Conservation (phyloP, 176 grass and related monocot species). For the Chrysopogon serrulatus region DNA sequence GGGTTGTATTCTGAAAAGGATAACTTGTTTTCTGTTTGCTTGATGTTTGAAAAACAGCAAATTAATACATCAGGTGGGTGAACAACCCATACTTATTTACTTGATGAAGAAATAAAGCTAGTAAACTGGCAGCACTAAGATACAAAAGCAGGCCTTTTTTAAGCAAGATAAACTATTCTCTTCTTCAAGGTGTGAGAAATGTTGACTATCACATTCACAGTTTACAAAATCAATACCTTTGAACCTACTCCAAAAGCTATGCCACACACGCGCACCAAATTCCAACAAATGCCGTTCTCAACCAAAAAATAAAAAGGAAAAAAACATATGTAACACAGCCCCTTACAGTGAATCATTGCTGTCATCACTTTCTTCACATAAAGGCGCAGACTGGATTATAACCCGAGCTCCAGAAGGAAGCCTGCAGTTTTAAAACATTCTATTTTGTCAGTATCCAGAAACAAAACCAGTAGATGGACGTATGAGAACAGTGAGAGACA, state of each 20-base stretch:
- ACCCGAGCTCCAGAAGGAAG: constrained; percentile 95
- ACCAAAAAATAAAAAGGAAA: constrained; percentile 1
- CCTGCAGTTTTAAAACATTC: constrained; percentile 63
- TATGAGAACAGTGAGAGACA: constrained; percentile 19
- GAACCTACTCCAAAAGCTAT: constrained; percentile 30
- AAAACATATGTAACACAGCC: constrained; percentile 24
- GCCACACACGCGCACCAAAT: constrained; percentile 18
- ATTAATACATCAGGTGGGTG: background rate
- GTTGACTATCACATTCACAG: constrained; percentile 37
- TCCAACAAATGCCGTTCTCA: constrained; percentile 19
- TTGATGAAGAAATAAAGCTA: background rate
- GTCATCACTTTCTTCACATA: constrained; percentile 71
- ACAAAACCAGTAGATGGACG: background rate
- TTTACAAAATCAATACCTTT: constrained; percentile 40
- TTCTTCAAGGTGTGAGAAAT: constrained; percentile 32
- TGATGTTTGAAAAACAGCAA: background rate
- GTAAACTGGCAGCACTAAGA: background rate
- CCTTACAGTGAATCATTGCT: constrained; percentile 63
- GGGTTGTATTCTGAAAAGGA: background rate
- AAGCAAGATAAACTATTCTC: constrained; percentile 24
- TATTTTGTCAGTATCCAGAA: constrained; percentile 31
- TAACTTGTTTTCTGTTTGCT: background rate
- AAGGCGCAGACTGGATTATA: constrained; percentile 78
- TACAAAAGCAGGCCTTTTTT: background rate
- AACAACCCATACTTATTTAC: background rate